phyloP scores from a whole-genome alignment of 352 stramenopile species.

The Phytophthora crassamura region DNA sequence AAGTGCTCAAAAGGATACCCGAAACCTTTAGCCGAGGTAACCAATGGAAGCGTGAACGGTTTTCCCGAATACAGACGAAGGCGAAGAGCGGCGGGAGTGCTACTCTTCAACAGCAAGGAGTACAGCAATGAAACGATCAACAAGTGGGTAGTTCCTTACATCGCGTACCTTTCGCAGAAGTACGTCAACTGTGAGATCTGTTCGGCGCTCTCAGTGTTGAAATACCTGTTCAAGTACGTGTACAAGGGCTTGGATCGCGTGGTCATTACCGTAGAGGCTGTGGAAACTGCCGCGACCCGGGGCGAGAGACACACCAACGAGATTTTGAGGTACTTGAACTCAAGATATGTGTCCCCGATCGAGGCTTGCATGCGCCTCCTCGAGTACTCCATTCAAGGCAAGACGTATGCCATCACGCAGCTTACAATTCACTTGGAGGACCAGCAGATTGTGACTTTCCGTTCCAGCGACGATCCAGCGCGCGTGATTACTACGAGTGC shows the following conservation, averaged over 20 bases:
- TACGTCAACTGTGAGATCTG: conserved; percentile 77
- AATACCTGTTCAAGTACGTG: too few species aligned
- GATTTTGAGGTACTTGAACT: conserved; percentile 27
- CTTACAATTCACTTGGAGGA: conserved; percentile 13
- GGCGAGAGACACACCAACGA: conserved; percentile 47
- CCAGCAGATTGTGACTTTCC: not conserved
- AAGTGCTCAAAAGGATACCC: conserved; percentile 36
- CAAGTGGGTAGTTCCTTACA: conserved; percentile 64
- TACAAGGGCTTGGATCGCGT: conserved; percentile 37
- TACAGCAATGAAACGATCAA: conserved; percentile 36
- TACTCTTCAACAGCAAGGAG: not conserved
- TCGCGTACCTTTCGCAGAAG: conserved; percentile 53
- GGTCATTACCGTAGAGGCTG: too few species aligned
- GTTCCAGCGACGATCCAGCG: not conserved
- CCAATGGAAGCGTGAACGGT: not conserved
- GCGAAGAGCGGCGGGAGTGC: not conserved
- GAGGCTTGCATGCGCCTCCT: conserved; percentile 33
- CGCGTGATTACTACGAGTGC: not conserved
- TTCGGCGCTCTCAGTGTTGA: conserved; percentile 37
- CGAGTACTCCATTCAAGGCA: conserved; percentile 32
- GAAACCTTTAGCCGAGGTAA: conserved; percentile 19
- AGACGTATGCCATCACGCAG: conserved; percentile 18
- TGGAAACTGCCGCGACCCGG: conserved; percentile 22
- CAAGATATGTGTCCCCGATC: conserved; percentile 53
- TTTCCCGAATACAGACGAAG: conserved; percentile 3